A percentile compares a stretch with the other conserved stretches of the same genome.
phyloP scores from a whole-genome alignment of 2,329 filamentous ascomycete species.

The Reticulascus tulasneorum region DNA sequence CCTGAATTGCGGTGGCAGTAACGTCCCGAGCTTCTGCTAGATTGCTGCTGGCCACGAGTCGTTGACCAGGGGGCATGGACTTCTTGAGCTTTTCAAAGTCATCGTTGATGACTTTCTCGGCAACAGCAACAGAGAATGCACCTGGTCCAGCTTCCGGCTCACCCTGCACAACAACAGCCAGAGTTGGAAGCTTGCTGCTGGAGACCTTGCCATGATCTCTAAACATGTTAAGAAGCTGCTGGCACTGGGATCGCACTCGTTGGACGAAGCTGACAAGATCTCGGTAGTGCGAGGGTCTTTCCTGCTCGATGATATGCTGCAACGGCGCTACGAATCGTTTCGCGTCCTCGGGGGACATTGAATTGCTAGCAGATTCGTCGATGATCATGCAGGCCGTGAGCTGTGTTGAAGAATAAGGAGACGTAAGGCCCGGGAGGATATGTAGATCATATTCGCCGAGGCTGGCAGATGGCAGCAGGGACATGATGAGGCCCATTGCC shows the following conservation, averaged over 20 bases:
- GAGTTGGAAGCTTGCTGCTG: slow-evolving; percentile 67
- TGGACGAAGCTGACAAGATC: slow-evolving; percentile 89
- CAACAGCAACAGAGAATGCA: slow-evolving; percentile 83
- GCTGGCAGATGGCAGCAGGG: slow-evolving; percentile 62
- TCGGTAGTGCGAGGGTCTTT: slow-evolving; percentile 77
- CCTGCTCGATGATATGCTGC: slow-evolving; percentile 72
- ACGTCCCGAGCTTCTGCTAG: slow-evolving; percentile 73
- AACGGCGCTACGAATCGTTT: slow-evolving; percentile 62
- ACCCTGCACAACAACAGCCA: slow-evolving; percentile 91
- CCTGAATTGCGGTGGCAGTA: slow-evolving; percentile 68
- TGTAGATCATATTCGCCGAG: slow-evolving; percentile 61
- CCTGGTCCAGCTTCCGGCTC: slow-evolving; percentile 87
- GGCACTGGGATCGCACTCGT: slow-evolving; percentile 85
- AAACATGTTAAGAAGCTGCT: slow-evolving; percentile 86
- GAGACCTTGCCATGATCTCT: slow-evolving; percentile 83
- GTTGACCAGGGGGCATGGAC: slow-evolving; percentile 80
- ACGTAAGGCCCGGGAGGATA: slow-evolving; percentile 64
- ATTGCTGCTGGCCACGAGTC: slow-evolving; percentile 76
- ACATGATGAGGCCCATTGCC: slow-evolving; percentile 82
- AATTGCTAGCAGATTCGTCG: slow-evolving; percentile 77
- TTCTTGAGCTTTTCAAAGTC: slow-evolving; percentile 90
- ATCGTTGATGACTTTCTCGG: slow-evolving; percentile 78
- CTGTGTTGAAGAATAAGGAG: slow-evolving; percentile 79
- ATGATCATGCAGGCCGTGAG: slow-evolving; percentile 78
- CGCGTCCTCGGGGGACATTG: slow-evolving; percentile 38